Conservation (phyloP, 805 yeast genomes). For the Metschnikowia bowlesiae region DNA sequence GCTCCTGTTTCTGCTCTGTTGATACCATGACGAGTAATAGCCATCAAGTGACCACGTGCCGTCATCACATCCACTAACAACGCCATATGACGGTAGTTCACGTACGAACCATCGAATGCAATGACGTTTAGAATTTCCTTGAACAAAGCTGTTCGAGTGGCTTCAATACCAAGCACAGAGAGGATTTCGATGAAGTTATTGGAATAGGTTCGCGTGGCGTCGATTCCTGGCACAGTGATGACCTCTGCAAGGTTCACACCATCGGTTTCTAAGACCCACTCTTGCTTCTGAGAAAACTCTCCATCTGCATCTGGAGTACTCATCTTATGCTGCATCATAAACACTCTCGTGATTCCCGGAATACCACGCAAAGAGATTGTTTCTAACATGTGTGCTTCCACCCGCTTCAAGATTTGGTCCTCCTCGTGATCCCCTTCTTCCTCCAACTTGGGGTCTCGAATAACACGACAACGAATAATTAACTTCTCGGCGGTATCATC, state of each 20-base stretch:
- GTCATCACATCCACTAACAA: slow-evolving; percentile 97
- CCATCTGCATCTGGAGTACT: slow-evolving; percentile 75
- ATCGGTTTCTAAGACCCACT: slow-evolving; percentile 98
- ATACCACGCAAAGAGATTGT: slow-evolving; percentile 94
- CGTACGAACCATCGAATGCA: slow-evolving; percentile 99
- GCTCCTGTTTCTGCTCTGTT: slow-evolving; percentile 99
- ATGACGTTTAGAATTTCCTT: slow-evolving; percentile 94
- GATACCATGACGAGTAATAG: slow-evolving; percentile 99
- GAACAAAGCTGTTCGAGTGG: slow-evolving; percentile 91
- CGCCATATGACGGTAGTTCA: slow-evolving; percentile 97
- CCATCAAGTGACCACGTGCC: slow-evolving; percentile 95
- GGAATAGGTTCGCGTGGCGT: slow-evolving; percentile 83
- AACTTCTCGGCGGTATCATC: slow-evolving; percentile 98
- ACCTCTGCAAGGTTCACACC: slow-evolving; percentile 96
- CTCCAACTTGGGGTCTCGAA: slow-evolving; percentile 93
- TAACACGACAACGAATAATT: slow-evolving; percentile 96
- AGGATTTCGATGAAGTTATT: slow-evolving; percentile 95
- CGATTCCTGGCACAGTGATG: slow-evolving; percentile 93
- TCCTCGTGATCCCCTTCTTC: slow-evolving; percentile 95
- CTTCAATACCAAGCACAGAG: slow-evolving; percentile 96
- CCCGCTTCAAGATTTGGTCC: slow-evolving; percentile 91
- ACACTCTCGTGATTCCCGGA: slow-evolving; percentile 84
- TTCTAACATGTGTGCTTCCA: slow-evolving; percentile 95
- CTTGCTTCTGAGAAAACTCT: slow-evolving; percentile 82
- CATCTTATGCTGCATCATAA: slow-evolving; percentile 81